Base-by-base conservation (phyloP, 106 monocot species). In the Dioscorea alata region DNA sequence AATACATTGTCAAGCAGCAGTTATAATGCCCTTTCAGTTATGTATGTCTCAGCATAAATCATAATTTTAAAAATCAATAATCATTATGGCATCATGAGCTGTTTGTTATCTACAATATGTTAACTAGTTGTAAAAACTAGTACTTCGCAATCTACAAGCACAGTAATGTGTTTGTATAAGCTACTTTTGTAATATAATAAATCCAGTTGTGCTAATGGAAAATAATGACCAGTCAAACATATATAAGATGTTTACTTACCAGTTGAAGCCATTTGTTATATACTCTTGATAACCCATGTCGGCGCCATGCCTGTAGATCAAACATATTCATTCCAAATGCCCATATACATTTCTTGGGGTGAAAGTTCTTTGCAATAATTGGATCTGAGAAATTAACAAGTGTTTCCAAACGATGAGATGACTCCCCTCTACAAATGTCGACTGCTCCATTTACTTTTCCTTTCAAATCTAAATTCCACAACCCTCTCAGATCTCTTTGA, bases 301-400 rank as follows among this genome's bases (percentile, higher is more conserved):
- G 72, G 23, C 95, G 76, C 95, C 95, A 96, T 60, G 81, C 79
- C 14, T 82, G 63, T 63, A 96, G 69, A 59, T 96, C 80, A 76
- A 96, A 84, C 12, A 96, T 80, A 62, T 96, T 96, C 91, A 96
- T 84, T 12, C 95, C 95, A 65, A 84, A 86, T n/a, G 91, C 78
- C 88, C 85, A 89, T 33, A 74, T 33, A 59, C 88, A 86, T 23
- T 79, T 57, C 19, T 88, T 82, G 63, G 76, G 64, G 58, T 88
- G 66, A 66, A 95, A 84, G 35, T 23, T 68, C 50, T 50, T 71
- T 25, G 71, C 70, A 16, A 95, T 73, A 13, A 50, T 52, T 71
- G 78, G 81, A 49, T 88, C 84, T 7, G 81, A 80, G 49, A 89
- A 86, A 67, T 92, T 77, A 69, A 92, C 69, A 33, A 84, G 48